Percentiles rank a stretch among this genome's conserved stretches.
phyloP scores from a whole-genome alignment of 179 eudicot genomes.

The Nepenthes alata region DNA sequence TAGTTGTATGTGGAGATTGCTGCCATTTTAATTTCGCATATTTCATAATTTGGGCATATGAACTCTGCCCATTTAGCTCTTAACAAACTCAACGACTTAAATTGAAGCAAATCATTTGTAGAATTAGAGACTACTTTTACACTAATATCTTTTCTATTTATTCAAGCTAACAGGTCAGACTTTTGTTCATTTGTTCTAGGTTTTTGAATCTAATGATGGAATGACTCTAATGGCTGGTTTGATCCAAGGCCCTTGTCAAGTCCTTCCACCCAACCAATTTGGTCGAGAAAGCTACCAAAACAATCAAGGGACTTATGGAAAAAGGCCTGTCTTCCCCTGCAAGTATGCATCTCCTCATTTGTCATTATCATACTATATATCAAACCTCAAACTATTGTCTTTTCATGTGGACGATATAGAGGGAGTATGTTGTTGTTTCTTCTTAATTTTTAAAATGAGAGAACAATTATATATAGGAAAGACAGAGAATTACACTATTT shows the following conservation, averaged over 20 bases:
- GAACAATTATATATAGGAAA: too few species aligned
- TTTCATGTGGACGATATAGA: neutral
- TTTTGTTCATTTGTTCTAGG: constrained; percentile 25
- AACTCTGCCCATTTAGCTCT: too few species aligned
- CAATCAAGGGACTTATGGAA: constrained; percentile 23
- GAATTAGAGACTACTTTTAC: too few species aligned
- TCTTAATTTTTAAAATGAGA: too few species aligned
- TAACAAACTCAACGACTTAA: too few species aligned
- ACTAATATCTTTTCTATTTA: neutral
- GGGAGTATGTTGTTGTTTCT: neutral
- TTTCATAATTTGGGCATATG: too few species aligned
- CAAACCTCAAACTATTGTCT: neutral
- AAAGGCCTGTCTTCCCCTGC: constrained; percentile 46
- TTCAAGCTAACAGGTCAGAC: neutral
- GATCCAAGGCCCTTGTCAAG: constrained; percentile 67
- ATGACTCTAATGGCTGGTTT: constrained; percentile 43
- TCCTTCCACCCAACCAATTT: constrained; percentile 56
- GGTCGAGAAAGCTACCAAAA: constrained; percentile 39
- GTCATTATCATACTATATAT: neutral
- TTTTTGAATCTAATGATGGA: constrained; percentile 68
- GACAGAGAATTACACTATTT: too few species aligned
- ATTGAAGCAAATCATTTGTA: too few species aligned
- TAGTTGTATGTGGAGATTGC: too few species aligned
- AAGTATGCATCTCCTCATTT: constrained; percentile 32
- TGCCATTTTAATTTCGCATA: too few species aligned